Conservation (phyloP, 345 rosid genomes). For the Mallotus nudiflorus region DNA sequence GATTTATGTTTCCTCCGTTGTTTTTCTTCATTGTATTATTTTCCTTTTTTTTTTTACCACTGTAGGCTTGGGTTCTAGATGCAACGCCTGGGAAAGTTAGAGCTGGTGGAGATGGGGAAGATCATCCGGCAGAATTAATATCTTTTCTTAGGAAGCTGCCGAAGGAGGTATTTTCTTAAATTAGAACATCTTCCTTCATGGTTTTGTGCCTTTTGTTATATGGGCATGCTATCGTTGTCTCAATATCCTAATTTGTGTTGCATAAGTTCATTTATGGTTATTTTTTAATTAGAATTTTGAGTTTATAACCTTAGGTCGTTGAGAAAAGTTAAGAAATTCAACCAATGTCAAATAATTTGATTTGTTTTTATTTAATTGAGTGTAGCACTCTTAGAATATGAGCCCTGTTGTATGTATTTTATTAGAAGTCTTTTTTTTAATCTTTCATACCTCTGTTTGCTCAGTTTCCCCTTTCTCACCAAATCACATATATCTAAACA, state of each 20-base stretch:
- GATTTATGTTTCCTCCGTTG: background rate
- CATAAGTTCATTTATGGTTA: background rate
- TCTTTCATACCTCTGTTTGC: too few relatives aligned
- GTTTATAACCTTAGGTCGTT: background rate
- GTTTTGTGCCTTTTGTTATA: background rate
- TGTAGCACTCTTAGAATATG: too few relatives aligned
- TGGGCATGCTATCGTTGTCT: background rate
- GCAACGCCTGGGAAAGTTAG: constrained; percentile 96
- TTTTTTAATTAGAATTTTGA: background rate
- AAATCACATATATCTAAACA: too few relatives aligned
- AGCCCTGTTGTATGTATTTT: too few relatives aligned
- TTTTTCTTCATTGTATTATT: background rate
- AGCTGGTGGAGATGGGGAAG: constrained; percentile 85
- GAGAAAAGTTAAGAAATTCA: too few relatives aligned
- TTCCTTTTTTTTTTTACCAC: background rate
- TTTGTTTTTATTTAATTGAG: background rate
- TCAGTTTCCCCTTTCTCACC: too few relatives aligned
- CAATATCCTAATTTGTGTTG: background rate
- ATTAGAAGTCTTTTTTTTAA: too few relatives aligned
- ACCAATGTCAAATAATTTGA: background rate
- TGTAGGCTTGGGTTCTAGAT: constrained; percentile 92
- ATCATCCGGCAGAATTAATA: constrained; percentile 85
- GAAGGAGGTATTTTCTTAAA: constrained; percentile 48
- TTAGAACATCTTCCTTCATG: background rate
- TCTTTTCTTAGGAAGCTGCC: constrained; percentile 67